phyloP scores from a whole-genome alignment of 108 stramenopile genomes.

The Licmophora abbreviata region DNA sequence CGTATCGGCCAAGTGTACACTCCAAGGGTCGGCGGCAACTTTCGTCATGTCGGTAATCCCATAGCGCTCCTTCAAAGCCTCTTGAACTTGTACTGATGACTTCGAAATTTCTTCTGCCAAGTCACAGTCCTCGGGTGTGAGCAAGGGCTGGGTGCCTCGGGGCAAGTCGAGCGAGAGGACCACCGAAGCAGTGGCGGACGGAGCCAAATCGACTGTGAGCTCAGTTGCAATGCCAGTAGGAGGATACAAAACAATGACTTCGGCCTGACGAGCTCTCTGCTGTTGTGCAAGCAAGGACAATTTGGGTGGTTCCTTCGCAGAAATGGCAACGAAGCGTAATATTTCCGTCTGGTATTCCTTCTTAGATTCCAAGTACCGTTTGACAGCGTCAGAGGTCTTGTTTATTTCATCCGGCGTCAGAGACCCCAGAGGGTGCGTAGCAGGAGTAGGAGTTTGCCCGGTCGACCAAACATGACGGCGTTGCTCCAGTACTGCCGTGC shows the following conservation, averaged over 20 bases:
- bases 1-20: constrained; percentile 38
- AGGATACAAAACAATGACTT: constrained; percentile 33
- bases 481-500: too few species aligned
- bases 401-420: constrained; percentile 34
- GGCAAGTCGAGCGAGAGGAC: constrained; percentile 17
- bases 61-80: constrained; percentile 35
- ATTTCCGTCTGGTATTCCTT: constrained; percentile 6
- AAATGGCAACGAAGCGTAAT: constrained; percentile 42
- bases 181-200: constrained; percentile 4
- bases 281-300: background rate
- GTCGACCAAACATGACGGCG: constrained; percentile 16
- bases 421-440: constrained; percentile 23
- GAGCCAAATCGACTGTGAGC: constrained; percentile 14
- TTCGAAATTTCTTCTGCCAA: constrained; percentile 56
- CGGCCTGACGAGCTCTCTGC: constrained; percentile 14
- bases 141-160: constrained; percentile 44
- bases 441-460: constrained; percentile 3
- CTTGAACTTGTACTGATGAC: constrained; percentile 18
- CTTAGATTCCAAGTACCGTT: constrained; percentile 6
- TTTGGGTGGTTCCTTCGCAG: constrained; percentile 40
- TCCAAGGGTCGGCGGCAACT: constrained; percentile 62
- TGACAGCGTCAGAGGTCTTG: constrained; percentile 14
- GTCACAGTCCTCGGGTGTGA: constrained; percentile 67
- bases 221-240: constrained; percentile 38
- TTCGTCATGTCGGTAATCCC: constrained; percentile 30